Evolutionary conservation across 2,329 filamentous ascomycete genomes (phyloP).

Genomic region (Fusarium musae): DNA sequence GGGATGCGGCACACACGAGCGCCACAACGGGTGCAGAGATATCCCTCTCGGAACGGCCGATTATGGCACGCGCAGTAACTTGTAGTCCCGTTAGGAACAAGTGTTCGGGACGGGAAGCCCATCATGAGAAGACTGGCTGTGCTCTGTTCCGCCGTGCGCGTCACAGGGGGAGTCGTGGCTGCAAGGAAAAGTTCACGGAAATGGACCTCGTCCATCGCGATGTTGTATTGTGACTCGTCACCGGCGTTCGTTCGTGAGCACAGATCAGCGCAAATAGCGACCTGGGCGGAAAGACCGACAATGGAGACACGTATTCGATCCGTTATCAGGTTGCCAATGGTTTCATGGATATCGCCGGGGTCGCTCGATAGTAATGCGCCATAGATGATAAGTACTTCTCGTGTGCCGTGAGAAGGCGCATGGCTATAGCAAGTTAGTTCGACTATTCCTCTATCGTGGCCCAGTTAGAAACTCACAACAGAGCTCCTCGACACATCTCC

Average conservation of each 20-base stretch:
- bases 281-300: conserved; percentile 89
- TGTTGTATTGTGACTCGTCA: conserved; percentile 78
- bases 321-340: conserved; percentile 79
- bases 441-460: not conserved
- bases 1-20: conserved; percentile 91
- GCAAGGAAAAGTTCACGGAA: conserved; percentile 90
- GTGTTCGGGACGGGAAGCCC: conserved; percentile 91
- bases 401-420: conserved; percentile 90
- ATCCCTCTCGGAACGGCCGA: conserved; percentile 83
- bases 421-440: conserved; percentile 64
- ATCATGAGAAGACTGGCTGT: conserved; percentile 86
- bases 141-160: conserved; percentile 70
- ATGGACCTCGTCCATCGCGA: conserved; percentile 81
- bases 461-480: conserved; percentile 69
- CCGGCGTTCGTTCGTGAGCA: conserved; percentile 88
- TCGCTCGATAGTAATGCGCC: conserved; percentile 91
- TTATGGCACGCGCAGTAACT: conserved; percentile 94
- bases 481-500: conserved; percentile 89
- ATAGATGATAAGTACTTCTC: conserved; percentile 92
- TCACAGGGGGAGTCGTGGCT: conserved; percentile 88
- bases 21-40: conserved; percentile 88
- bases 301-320: conserved; percentile 90
- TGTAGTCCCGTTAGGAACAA: conserved; percentile 71
- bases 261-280: conserved; percentile 91
- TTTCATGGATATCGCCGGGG: conserved; percentile 94